Percentiles rank a stretch among this genome's conserved stretches.
These are phyloP conservation scores for Scheffersomyces illinoinensis DNA, from an alignment of 1,139 yeast species.

Conservation along the genomic window DNA sequence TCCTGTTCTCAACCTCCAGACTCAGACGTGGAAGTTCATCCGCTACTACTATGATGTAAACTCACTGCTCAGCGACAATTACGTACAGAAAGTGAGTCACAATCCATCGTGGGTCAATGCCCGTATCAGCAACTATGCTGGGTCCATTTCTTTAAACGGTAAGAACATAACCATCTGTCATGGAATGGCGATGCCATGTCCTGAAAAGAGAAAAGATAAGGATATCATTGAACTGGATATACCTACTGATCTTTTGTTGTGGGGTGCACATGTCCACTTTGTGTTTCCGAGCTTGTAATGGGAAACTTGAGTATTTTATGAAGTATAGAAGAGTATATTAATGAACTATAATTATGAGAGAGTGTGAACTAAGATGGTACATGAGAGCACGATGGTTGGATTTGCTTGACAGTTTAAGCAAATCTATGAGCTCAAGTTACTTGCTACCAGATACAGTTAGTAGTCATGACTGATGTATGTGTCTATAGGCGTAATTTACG, in stretches of 20 bases:
- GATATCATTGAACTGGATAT: conserved; percentile 18
- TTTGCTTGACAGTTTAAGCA: not conserved
- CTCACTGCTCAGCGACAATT: conserved; percentile 21
- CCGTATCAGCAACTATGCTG: conserved; percentile 32
- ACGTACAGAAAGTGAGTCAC: conserved; percentile 21
- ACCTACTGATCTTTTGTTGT: conserved; percentile 24
- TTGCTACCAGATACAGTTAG: too few species aligned
- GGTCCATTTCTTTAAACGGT: conserved; percentile 35
- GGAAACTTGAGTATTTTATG: not conserved
- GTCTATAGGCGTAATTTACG: too few species aligned
- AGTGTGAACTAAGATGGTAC: too few species aligned
- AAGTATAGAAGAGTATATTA: not conserved
- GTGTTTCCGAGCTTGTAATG: conserved; percentile 33
- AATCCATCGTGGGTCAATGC: conserved; percentile 30
- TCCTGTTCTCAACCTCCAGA: conserved; percentile 38
- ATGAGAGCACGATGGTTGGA: not conserved
- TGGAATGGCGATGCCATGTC: conserved; percentile 34
- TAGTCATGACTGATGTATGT: too few species aligned
- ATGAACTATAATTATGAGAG: not conserved
- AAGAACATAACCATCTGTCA: conserved; percentile 41
- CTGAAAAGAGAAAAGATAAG: conserved; percentile 31
- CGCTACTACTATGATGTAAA: conserved; percentile 35
- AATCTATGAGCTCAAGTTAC: too few species aligned
- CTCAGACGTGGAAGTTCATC: conserved; percentile 47
- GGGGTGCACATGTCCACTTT: conserved; percentile 41